Evolutionary conservation across 169 alveolate species (phyloP), one percentile per base, ranked within the genome.

Genomic region (Pseudocohnilembus persalinus): DNA sequence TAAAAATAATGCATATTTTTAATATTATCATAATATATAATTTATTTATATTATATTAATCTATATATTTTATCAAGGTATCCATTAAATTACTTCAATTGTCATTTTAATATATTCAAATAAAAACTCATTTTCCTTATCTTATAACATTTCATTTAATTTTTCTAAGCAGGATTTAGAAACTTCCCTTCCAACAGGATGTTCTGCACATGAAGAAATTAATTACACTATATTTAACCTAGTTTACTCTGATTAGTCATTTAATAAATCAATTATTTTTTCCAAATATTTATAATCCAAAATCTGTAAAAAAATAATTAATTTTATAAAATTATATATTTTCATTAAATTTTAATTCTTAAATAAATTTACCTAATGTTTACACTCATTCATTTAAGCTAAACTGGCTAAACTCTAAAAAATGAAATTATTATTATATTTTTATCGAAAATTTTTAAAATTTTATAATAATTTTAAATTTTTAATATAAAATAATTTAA

Each of bases 181-280:
- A 29, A 74, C 83, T 34, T 86, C 74, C 74, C 90, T 49, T 29
- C 90, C 90, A 29, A 80, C 78, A 28, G 90, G 90, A 81, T 86
- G 90, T 63, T 86, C 90, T 29, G 90, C 86, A 63, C 79, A 31
- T 80, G 87, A 80, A 30, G 90, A 76, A 16, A 86, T 76, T 74
- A 86, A 82, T 76, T 86, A 74, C 29, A 86, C 80, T 31, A 81
- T 81, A 86, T 86, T 86, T 4, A 86, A 76, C 74, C 80, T 73
- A 29, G 83, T 81, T 29, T 86, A 80, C 1, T 80, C 76, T 31
- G 83, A 83, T 6, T 73, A 68, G 33, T 86, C 83, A 65, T 76
- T 75, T 32, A 86, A 72, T 35, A 86, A 76, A 31, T 49, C 32
- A 35, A 81, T 81, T 24, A 86, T 81, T 64, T 75, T 74, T 1